Conservation (phyloP, 78 protist genomes). For the Cavenderia fasciculata region DNA sequence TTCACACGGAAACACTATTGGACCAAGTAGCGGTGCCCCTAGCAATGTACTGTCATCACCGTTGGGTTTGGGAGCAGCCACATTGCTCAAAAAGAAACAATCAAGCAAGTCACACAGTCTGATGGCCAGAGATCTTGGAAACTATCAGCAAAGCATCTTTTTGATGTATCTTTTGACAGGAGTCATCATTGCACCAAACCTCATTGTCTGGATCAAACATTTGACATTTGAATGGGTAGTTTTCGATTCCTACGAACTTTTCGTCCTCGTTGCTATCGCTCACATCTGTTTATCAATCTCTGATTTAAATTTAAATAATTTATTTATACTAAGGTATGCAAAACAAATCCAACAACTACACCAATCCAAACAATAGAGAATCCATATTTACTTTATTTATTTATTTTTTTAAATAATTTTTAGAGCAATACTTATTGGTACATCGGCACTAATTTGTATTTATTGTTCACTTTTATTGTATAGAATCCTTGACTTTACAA, state of each 20-base stretch:
- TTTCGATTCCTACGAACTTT: slow-evolving; percentile 64
- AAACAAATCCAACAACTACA: neutral
- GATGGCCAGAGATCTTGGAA: neutral
- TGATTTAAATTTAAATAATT: slow-evolving; percentile 29
- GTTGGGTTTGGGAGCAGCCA: neutral
- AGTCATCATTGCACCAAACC: slow-evolving; percentile 56
- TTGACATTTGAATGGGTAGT: slow-evolving; percentile 65
- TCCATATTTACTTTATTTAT: neutral
- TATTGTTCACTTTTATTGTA: slow-evolving; percentile 23
- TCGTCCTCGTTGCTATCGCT: slow-evolving; percentile 35
- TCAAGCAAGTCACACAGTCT: slow-evolving; percentile 5
- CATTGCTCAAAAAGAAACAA: slow-evolving; percentile 16
- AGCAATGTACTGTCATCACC: neutral
- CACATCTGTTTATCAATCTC: slow-evolving; percentile 42
- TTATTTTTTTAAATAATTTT: too few relatives aligned
- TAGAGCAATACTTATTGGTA: neutral
- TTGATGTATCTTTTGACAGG: slow-evolving; percentile 53
- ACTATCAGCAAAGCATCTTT: slow-evolving; percentile 52
- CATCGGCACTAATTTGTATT: neutral
- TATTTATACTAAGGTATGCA: slow-evolving; percentile 18
- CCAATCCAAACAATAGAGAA: neutral
- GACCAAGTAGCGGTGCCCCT: neutral
- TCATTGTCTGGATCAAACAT: slow-evolving; percentile 63
- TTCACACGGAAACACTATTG: too few relatives aligned
- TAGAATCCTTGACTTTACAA: slow-evolving; percentile 32